Evolutionary conservation across 164 flowering plant species (phyloP).

Genomic region (Dillenia turbinata): DNA sequence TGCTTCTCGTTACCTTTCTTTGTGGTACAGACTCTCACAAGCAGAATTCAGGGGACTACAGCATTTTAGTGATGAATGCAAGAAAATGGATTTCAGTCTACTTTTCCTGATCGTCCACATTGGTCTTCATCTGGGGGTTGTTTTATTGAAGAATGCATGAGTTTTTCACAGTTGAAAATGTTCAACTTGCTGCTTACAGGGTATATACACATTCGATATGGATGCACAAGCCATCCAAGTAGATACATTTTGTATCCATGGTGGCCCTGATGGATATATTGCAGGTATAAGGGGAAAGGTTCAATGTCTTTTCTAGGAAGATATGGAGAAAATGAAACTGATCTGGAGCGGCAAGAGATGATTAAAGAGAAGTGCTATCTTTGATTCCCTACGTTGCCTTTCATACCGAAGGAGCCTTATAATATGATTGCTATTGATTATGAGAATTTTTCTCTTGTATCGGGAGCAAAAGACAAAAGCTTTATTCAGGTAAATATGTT

Average conservation of each 20-base stretch:
- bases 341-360: conserved; percentile 71
- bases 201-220: conserved; percentile 67
- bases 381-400: conserved; percentile 85
- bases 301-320: conserved; percentile 79
- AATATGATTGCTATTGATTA: conserved; percentile 95
- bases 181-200: conserved; percentile 38
- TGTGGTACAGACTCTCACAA: too few species aligned
- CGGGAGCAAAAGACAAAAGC: conserved; percentile 87
- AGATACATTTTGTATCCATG: conserved; percentile 92
- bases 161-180: too few species aligned
- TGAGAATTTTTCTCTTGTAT: conserved; percentile 78
- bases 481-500: conserved; percentile 73
- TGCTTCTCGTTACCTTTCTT: too few species aligned
- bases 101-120: too few species aligned
- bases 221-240: conserved; percentile 64
- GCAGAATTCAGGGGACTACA: too few species aligned
- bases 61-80: too few species aligned
- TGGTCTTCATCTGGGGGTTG: too few species aligned
- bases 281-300: conserved; percentile 91
- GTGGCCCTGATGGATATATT: conserved; percentile 88
- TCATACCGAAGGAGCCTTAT: conserved; percentile 88
- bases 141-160: too few species aligned
- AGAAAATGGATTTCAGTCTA: too few species aligned
- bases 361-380: conserved; percentile 84
- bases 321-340: conserved; percentile 49